These are phyloP conservation scores for Vaccinium darrowii DNA, from an alignment of 148 eudicot species.

Conservation along the genomic window DNA sequence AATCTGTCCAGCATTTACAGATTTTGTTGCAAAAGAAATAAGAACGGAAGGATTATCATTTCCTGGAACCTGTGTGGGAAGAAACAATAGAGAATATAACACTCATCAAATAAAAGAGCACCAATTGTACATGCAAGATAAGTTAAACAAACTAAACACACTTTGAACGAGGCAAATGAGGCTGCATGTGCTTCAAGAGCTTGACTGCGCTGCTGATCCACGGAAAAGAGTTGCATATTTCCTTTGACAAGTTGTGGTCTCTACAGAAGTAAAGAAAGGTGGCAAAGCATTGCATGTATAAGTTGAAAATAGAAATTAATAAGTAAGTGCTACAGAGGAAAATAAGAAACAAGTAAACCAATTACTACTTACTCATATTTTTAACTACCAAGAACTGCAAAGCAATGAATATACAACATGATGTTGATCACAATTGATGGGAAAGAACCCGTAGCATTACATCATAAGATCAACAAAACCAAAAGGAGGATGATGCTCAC, in stretches of 20 bases:
- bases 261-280: constrained; percentile 29
- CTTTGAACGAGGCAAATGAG: constrained; percentile 82
- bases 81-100: constrained; percentile 10
- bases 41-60: constrained; percentile 89
- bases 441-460: neutral
- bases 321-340: neutral
- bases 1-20: constrained; percentile 83
- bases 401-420: neutral
- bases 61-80: constrained; percentile 61
- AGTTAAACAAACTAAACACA: constrained; percentile 25
- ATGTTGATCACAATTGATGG: neutral
- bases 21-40: constrained; percentile 87
- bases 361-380: neutral
- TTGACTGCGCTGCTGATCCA: constrained; percentile 98
- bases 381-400: neutral
- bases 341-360: neutral
- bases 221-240: constrained; percentile 91
- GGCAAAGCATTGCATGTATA: neutral
- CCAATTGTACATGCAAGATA: constrained; percentile 7
- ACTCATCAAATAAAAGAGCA: neutral
- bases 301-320: neutral
- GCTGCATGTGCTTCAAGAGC: constrained; percentile 99
- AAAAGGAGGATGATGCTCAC: neutral
- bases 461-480: neutral
- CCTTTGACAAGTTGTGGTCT: constrained; percentile 98